These are phyloP conservation scores for Candolleomyces aberdarensis DNA, from an alignment of 768 basidiomycete genomes.

Conservation along the genomic window DNA sequence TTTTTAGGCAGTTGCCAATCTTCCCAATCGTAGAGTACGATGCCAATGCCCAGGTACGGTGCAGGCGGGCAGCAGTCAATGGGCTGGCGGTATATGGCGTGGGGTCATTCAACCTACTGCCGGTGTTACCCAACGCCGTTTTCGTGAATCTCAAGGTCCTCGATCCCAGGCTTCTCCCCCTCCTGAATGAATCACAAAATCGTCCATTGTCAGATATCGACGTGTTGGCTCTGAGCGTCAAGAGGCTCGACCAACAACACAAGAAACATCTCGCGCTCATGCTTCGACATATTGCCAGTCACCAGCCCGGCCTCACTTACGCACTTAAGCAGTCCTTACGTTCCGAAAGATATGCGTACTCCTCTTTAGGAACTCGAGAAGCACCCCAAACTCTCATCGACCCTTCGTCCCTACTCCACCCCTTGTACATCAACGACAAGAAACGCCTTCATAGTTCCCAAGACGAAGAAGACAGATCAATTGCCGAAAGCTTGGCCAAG, in stretches of 20 bases:
- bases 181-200: not conserved
- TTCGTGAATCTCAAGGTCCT: not conserved
- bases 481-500: slow-evolving; percentile 16
- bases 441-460: slow-evolving; percentile 12
- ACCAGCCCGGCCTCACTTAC: slow-evolving; percentile 22
- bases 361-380: slow-evolving; percentile 14
- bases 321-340: slow-evolving; percentile 21
- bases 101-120: not conserved
- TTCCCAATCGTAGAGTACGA: slow-evolving; percentile 23
- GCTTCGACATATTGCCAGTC: slow-evolving; percentile 15
- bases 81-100: not conserved
- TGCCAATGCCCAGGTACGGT: not conserved
- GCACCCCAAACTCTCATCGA: slow-evolving; percentile 28
- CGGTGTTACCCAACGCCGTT: not conserved
- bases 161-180: not conserved
- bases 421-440: slow-evolving; percentile 20
- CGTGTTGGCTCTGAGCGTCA: not conserved
- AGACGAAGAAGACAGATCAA: slow-evolving; percentile 1
- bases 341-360: slow-evolving; percentile 24
- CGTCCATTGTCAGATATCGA: not conserved
- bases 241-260: not conserved
- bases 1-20: slow-evolving; percentile 20
- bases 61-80: not conserved
- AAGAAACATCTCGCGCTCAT: slow-evolving; percentile 1
- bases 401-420: slow-evolving; percentile 26